Evolutionary conservation across 495 filamentous ascomycete genomes (phyloP).

Genomic region (Choiromyces venosus): DNA sequence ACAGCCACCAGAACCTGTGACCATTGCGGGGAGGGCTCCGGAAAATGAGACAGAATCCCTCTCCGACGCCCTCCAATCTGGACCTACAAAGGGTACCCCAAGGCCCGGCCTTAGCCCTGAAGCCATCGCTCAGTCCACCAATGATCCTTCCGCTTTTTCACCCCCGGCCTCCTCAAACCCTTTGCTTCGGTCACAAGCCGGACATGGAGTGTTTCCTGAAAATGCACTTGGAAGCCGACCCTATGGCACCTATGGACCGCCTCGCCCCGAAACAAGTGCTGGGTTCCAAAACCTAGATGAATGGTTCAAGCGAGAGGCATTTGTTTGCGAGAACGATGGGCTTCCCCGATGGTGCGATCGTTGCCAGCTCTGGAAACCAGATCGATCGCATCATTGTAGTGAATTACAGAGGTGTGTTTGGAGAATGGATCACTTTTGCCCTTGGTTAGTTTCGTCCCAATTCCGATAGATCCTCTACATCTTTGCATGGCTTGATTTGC

Average conservation of each 20-base stretch:
- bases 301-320: slow-evolving; percentile 58
- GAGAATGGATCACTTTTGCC: slow-evolving; percentile 94
- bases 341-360: slow-evolving; percentile 71
- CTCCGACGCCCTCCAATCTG: background rate
- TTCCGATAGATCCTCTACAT: background rate
- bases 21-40: slow-evolving; percentile 47
- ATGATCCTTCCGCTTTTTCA: background rate
- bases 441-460: slow-evolving; percentile 55
- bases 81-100: background rate
- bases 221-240: slow-evolving; percentile 24
- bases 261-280: background rate
- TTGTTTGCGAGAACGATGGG: slow-evolving; percentile 73
- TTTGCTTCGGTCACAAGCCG: slow-evolving; percentile 9
- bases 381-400: slow-evolving; percentile 77
- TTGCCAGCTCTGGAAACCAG: slow-evolving; percentile 77
- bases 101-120: background rate
- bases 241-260: slow-evolving; percentile 17
- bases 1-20: slow-evolving; percentile 44
- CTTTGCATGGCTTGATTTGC: background rate
- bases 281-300: slow-evolving; percentile 24
- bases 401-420: slow-evolving; percentile 72
- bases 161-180: background rate
- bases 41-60: slow-evolving; percentile 5
- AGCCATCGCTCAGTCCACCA: background rate
- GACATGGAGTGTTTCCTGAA: slow-evolving; percentile 5